Conservation (phyloP, 2,329 filamentous ascomycete genomes). For the Cladophialophora carrionii region DNA sequence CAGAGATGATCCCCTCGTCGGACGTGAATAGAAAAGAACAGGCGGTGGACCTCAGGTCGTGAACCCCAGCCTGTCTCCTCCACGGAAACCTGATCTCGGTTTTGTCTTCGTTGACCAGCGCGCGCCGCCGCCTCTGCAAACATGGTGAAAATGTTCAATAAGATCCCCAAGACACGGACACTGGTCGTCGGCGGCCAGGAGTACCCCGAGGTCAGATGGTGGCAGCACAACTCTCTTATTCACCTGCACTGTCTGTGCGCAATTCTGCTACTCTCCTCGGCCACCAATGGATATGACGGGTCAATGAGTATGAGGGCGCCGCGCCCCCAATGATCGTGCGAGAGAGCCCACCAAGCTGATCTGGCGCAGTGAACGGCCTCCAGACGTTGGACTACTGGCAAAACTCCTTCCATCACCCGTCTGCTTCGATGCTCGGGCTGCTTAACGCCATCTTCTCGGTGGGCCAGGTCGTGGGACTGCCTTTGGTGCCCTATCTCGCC, state of each 20-base stretch:
- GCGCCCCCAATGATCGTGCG: neutral
- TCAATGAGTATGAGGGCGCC: slow-evolving; percentile 17
- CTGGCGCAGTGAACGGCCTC: slow-evolving; percentile 25
- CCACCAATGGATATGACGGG: slow-evolving; percentile 40
- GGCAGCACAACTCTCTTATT: slow-evolving; percentile 16
- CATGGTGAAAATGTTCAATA: slow-evolving; percentile 8
- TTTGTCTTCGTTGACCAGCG: neutral
- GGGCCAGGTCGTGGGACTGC: slow-evolving; percentile 52
- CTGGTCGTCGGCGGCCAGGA: slow-evolving; percentile 15
- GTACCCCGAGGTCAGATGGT: slow-evolving; percentile 21
- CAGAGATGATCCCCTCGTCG: neutral
- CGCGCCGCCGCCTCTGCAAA: neutral
- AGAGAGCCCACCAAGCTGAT: slow-evolving; percentile 10
- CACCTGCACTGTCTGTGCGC: slow-evolving; percentile 53
- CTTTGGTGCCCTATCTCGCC: slow-evolving; percentile 50
- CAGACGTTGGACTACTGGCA: slow-evolving; percentile 21
- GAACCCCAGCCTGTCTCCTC: neutral
- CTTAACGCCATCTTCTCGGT: slow-evolving; percentile 48
- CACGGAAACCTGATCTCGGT: neutral
- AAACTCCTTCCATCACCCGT: slow-evolving; percentile 44
- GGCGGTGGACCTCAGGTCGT: neutral
- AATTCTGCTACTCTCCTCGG: slow-evolving; percentile 63
- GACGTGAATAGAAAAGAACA: slow-evolving; percentile 9
- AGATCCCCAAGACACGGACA: neutral
- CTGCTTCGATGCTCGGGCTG: slow-evolving; percentile 45